Evolutionary conservation across 768 basidiomycete species (phyloP).

Genomic region (Boletus sp.): DNA sequence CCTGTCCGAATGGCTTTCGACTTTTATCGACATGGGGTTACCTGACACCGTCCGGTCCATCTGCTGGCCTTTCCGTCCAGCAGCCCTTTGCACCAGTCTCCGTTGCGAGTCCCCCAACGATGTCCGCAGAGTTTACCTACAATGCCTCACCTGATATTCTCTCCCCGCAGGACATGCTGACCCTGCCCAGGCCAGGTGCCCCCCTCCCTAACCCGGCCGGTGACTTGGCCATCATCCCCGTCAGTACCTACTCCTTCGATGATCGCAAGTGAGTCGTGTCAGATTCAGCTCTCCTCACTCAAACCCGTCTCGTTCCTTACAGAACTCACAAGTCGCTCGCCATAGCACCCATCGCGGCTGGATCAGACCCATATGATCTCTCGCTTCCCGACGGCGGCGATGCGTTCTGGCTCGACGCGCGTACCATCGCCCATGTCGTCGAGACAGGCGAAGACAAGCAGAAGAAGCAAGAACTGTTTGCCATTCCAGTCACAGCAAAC

Average conservation of each 20-base stretch:
- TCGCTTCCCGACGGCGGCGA: constrained; percentile 67
- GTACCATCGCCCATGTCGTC: constrained; percentile 70
- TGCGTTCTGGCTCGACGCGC: constrained; percentile 72
- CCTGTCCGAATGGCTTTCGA: too few species aligned
- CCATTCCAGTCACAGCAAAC: constrained; percentile 48
- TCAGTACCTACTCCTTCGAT: constrained; percentile 67
- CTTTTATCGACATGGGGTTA: too few species aligned
- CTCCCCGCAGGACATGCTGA: constrained; percentile 67
- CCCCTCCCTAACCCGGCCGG: constrained; percentile 66
- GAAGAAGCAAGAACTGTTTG: constrained; percentile 56
- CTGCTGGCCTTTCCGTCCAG: constrained; percentile 55
- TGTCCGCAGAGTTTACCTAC: constrained; percentile 49
- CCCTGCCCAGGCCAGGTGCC: constrained; percentile 61
- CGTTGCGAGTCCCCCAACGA: constrained; percentile 20
- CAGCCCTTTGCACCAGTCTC: constrained; percentile 36
- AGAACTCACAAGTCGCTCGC: constrained; percentile 72
- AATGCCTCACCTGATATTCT: constrained; percentile 60
- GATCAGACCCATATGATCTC: constrained; percentile 50
- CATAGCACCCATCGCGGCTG: constrained; percentile 56
- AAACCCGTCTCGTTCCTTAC: neutral
- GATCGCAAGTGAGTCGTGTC: constrained; percentile 61
- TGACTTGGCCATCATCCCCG: constrained; percentile 63
- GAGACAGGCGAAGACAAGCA: constrained; percentile 46
- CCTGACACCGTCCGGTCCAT: constrained; percentile 25
- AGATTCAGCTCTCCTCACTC: neutral